Percentiles rank a stretch among this genome's conserved stretches.
Evolutionary conservation across 2,329 filamentous ascomycete genomes (phyloP).

Genomic region (Aurifilum marmelostoma): DNA sequence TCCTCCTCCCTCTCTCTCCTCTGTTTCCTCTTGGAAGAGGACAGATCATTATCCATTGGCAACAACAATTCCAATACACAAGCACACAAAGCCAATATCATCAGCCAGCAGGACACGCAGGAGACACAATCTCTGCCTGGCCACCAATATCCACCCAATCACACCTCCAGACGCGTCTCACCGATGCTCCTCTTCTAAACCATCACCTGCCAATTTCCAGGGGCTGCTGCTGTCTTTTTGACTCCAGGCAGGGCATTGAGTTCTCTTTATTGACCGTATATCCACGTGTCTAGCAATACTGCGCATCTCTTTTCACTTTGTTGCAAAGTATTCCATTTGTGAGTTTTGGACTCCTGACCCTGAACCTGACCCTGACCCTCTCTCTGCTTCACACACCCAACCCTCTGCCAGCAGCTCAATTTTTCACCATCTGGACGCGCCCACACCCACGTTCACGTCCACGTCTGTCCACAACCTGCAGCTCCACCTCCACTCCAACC

Average conservation of each 20-base stretch:
- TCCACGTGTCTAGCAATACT: conserved; percentile 26
- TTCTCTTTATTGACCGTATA: conserved; percentile 16
- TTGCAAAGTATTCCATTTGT: conserved; percentile 26
- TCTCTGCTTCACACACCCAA: background rate
- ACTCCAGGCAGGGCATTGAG: conserved; percentile 14
- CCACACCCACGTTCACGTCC: conserved; percentile 9
- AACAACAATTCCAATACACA: conserved; percentile 5
- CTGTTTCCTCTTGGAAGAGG: conserved; percentile 11
- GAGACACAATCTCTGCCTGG: background rate
- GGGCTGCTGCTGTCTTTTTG: background rate
- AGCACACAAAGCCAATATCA: conserved; percentile 16
- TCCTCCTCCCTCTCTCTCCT: conserved; percentile 1
- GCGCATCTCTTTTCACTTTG: conserved; percentile 21
- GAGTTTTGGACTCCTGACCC: conserved; percentile 10
- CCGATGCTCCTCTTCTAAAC: conserved; percentile 10
- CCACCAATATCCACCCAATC: conserved; percentile 5
- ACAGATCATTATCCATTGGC: conserved; percentile 17
- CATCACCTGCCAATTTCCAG: background rate
- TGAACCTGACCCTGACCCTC: background rate
- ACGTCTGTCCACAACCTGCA: conserved; percentile 5
- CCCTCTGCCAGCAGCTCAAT: conserved; percentile 14
- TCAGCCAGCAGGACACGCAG: conserved; percentile 17
- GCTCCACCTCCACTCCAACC: conserved; percentile 28
- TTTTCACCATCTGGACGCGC: conserved; percentile 27
- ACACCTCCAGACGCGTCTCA: conserved; percentile 16